Percentiles rank a stretch among this genome's conserved stretches.
Conservation (phyloP, 73 alveolate genomes). For the Tetrahymena elliotti region DNA sequence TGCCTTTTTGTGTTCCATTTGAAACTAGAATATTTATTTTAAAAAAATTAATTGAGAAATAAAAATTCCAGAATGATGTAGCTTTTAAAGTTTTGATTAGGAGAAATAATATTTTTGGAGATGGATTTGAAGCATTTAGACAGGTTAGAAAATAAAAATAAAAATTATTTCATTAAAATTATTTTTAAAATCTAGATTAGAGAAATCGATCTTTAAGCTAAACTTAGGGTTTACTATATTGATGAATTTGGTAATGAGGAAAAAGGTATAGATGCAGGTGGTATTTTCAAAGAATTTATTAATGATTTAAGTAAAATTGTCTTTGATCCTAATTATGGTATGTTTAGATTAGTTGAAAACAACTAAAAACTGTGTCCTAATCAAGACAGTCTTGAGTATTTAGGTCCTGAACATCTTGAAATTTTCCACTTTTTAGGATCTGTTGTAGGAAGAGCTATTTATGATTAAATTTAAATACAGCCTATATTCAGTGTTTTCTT, state of each 20-base stretch:
- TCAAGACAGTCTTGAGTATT: slow-evolving; percentile 29
- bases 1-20: slow-evolving; percentile 72
- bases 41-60: slow-evolving; percentile 25
- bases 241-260: slow-evolving; percentile 65
- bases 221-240: slow-evolving; percentile 48
- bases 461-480: slow-evolving; percentile 76
- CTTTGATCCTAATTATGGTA: slow-evolving; percentile 85
- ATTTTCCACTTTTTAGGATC: slow-evolving; percentile 84
- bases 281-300: slow-evolving; percentile 87
- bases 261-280: slow-evolving; percentile 94
- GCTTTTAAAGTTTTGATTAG: slow-evolving; percentile 45
- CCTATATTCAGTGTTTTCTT: slow-evolving; percentile 87
- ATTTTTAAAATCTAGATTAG: background rate
- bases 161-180: background rate
- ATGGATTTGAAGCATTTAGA: slow-evolving; percentile 52
- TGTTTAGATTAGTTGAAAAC: slow-evolving; percentile 69
- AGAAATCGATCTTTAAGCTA: slow-evolving; percentile 34
- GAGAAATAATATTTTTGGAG: slow-evolving; percentile 46
- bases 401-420: slow-evolving; percentile 57
- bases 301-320: slow-evolving; percentile 68
- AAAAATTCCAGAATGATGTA: slow-evolving; percentile 5
- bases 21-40: slow-evolving; percentile 53
- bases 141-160: background rate
- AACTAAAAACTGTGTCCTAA: slow-evolving; percentile 70
- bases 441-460: slow-evolving; percentile 87